Base-by-base conservation (phyloP, 2,329 filamentous ascomycete species). In the Xylariales sp. region DNA sequence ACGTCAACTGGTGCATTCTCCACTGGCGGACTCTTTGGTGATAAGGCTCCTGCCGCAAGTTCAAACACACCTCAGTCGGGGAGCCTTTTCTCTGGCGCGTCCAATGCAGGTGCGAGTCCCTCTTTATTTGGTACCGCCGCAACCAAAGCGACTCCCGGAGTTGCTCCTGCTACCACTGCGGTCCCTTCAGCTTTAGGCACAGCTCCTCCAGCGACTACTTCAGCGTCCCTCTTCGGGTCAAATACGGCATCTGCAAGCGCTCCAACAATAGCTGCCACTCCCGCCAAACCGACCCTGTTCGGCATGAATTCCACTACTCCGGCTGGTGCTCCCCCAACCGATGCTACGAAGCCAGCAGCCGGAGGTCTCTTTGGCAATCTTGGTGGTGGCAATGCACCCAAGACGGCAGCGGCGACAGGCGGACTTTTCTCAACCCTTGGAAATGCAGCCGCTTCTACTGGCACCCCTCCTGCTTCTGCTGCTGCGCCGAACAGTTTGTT, bases 291-390 rank as follows among this genome's bases (percentile, higher is more conserved):
- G 13, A 42, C 63, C 37, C 67, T 75, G 39, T 48, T 52, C 18
- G 46, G 56, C n/a, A 49, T 74, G 23, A 60, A 63, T 38, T 77
- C 74, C 14, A 77, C 73, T 3, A 77, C 74, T 24, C 73, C 74
- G 13, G 73, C 74, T 16, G 74, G 74, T 24, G 66, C 69, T n/a
- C 74, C 74, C 39, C 72, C 73, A 1, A 51, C 61, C 5, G 63
- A 60, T 38, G 45, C 48, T 29, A 37, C 39, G 19, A 60, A 63
- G 42, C 41, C 56, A 24, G 48, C 53, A 11, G 19, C 15, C 17
- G 47, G 48, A 44, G 32, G 27, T 24, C 33, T 51, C 19, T 50
- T 48, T 44, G 38, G 48, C 48, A 47, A 46, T 11, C 47, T 64
- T 6, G 64, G 65, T 30, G 53, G 53, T 14, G 46, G 51, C 35